These are phyloP conservation scores for Erodium texanum DNA, from an alignment of 441 rosid genomes.

Conservation along the genomic window DNA sequence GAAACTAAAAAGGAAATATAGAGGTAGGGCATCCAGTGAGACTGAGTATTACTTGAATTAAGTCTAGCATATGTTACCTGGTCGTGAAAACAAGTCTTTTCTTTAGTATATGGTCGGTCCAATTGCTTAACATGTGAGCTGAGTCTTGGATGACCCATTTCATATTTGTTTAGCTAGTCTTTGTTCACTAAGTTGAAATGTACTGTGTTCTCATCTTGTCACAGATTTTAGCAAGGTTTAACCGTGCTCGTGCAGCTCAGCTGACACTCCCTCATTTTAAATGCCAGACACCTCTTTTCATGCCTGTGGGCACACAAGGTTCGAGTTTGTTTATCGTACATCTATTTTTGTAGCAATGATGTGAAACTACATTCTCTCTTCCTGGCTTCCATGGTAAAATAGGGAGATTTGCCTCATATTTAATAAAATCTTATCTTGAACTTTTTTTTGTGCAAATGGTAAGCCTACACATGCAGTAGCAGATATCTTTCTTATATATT, in stretches of 20 bases:
- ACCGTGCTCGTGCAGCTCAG: slow-evolving; percentile 72
- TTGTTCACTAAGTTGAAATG: not conserved
- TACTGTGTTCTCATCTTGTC: not conserved
- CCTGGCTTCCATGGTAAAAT: too few species aligned
- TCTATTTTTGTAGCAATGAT: not conserved
- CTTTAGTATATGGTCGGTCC: not conserved
- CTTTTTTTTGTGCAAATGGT: not conserved
- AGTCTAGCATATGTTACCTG: not conserved
- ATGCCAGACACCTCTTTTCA: slow-evolving; percentile 66
- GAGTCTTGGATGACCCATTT: not conserved
- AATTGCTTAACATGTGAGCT: not conserved
- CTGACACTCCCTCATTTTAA: slow-evolving; percentile 60
- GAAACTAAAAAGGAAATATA: not conserved
- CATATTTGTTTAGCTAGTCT: not conserved
- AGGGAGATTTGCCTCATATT: not conserved
- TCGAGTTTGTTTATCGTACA: not conserved
- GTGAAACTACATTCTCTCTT: too few species aligned
- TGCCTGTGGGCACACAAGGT: slow-evolving; percentile 56
- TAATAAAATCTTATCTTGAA: not conserved
- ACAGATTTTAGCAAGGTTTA: slow-evolving; percentile 62
- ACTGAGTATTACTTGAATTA: not conserved
- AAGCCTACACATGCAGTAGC: not conserved
- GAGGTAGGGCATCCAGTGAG: too few species aligned
- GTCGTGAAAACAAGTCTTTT: not conserved
- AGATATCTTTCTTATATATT: not conserved